Evolutionary conservation across 1,284 basidiomycete genomes (phyloP), one percentile per base, ranked within the genome.

Genomic region (Sporisorium scitamineum): DNA sequence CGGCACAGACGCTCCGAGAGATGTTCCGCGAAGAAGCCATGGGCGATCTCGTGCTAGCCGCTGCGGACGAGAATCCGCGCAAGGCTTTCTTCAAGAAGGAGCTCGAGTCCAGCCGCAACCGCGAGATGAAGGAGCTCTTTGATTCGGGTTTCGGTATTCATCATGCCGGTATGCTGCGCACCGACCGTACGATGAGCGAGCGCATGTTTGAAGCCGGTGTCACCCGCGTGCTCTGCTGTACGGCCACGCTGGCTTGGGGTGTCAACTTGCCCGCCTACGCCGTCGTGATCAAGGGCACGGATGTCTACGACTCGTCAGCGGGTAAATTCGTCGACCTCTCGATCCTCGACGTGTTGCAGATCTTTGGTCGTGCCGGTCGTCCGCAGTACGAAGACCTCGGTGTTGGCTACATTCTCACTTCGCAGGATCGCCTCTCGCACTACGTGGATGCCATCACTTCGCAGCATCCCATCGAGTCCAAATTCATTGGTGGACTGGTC

Each of bases 241-340:
- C 97, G 3, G 94, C 97, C 2, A 99, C 97, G 0, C 89, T 99
- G 34, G 97, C 97, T 1, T 99, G 97, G 97, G 97, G 97, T 88
- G 97, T 99, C 81, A 99, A 99, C 86, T 88, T 99, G 80, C 97
- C 97, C 42, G 97, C 97, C 5, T 97, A 99, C 87, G 97, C 97
- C 62, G 94, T 88, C 63, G 88, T 99, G 76, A 99, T 99, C 88
- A 99, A 99, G 86, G 97, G 97, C 16, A 99, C 97, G 0, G 93
- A 99, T 80, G 90, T 99, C 3, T 99, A 99, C 85, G 81, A 85
- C 55, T 80, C 83, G 7, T 78, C 81, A 5, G 76, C 75, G 5
- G 83, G 84, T n/a, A 77, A 76, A 34, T 97, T 98, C 80, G 91
- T 94, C 57, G 95, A 99, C 85, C 89, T 99, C 29, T 93, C 95